Conservation (phyloP, 1,284 basidiomycete genomes). For the Microbotryum saponariae region DNA sequence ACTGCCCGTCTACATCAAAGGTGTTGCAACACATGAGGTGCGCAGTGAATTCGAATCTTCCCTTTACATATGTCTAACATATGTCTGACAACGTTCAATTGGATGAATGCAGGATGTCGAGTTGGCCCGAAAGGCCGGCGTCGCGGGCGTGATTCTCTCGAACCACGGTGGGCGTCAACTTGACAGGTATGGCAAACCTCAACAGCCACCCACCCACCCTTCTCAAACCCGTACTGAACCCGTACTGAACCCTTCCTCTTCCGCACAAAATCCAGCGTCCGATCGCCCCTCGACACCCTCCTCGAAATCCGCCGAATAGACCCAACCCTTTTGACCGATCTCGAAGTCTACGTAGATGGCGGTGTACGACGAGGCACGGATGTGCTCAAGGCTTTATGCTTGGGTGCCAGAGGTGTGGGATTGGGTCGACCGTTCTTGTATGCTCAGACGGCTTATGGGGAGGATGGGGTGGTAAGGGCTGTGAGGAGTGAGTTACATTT, state of each 20-base stretch:
- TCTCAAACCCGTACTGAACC: constrained; percentile 2
- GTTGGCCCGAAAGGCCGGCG: constrained; percentile 50
- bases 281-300: constrained; percentile 38
- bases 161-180: constrained; percentile 44
- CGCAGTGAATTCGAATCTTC: too few relatives aligned
- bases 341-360: constrained; percentile 80
- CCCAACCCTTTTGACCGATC: constrained; percentile 62
- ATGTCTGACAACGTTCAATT: too few relatives aligned
- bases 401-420: constrained; percentile 83
- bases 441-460: constrained; percentile 72
- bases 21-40: constrained; percentile 31
- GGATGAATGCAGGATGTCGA: constrained; percentile 59
- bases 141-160: constrained; percentile 42
- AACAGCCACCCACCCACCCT: neutral
- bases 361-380: constrained; percentile 79
- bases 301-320: constrained; percentile 54
- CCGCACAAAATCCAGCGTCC: constrained; percentile 13
- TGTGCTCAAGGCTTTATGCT: constrained; percentile 79
- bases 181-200: constrained; percentile 53
- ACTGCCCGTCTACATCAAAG: constrained; percentile 47
- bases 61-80: too few relatives aligned
- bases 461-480: constrained; percentile 67
- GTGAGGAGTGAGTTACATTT: constrained; percentile 43
- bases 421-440: constrained; percentile 75
- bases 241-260: too few relatives aligned